phyloP scores from a whole-genome alignment of 352 stramenopile species.

The Vaucheria bursata region DNA sequence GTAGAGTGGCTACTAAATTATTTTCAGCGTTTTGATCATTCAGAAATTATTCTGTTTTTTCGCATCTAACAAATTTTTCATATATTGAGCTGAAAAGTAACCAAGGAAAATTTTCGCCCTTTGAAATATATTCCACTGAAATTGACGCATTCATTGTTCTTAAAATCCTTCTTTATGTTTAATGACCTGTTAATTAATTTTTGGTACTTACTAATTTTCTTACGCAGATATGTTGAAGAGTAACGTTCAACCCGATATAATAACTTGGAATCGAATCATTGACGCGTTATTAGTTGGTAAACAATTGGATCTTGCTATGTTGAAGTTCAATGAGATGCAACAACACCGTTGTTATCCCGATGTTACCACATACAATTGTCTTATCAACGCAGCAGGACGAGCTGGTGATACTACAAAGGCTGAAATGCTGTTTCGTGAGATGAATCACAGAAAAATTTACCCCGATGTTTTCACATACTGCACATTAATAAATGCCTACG shows the following conservation, averaged over 20 bases:
- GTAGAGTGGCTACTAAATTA: no score
- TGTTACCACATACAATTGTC: not conserved
- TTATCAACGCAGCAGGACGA: not conserved
- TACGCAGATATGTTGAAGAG: not conserved
- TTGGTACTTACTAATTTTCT: no score
- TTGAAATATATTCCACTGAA: no score
- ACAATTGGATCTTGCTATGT: not conserved
- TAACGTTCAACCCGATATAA: not conserved
- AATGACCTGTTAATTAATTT: no score
- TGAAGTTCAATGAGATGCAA: not conserved
- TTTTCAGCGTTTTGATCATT: no score
- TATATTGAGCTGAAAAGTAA: no score
- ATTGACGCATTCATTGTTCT: no score
- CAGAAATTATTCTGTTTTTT: no score
- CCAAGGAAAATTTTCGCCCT: no score
- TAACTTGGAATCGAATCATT: not conserved
- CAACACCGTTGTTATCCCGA: not conserved
- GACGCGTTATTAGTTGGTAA: not conserved
- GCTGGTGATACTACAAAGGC: not conserved
- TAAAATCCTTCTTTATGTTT: no score
- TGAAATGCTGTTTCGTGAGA: not conserved
- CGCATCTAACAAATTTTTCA: no score
- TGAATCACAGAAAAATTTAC: not conserved
- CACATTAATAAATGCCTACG: not conserved
- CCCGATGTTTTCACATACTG: not conserved